Evolutionary conservation across 225 moss, liverwort and hornwort species (phyloP), one percentile per base, ranked within the genome.

Genomic region (Physcomitrellopsis africana): DNA sequence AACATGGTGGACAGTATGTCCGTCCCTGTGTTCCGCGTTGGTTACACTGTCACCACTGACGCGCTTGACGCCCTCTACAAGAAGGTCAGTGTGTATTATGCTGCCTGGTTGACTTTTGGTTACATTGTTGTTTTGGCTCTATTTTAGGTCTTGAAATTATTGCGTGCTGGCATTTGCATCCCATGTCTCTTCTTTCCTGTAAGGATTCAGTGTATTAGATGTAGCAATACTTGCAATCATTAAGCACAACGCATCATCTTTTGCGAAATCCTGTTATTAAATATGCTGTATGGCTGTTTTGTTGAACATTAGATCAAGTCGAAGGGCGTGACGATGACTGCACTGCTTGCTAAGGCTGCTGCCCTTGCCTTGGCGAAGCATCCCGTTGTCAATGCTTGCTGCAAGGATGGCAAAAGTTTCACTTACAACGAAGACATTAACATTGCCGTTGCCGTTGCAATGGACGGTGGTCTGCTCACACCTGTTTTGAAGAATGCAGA

Each of bases 301-400:
- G 72, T 51, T 71, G 53, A 32, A 13, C 15, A 16, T 43, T 74
- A 97, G 97, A 91, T 99, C 22, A 99, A 93, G 89, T 79, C 99
- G 0, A 99, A 99, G 77, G 95, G 99, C 18, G 99, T 99, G 70
- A 99, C 99, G 2, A 99, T 99, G 99, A 86, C 99, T n/a, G 99
- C 94, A 49, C 82, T 99, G 71, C 70, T 99, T 60, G 99, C 99
- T 5, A 99, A 99, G 80, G 99, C 95, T 71, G 85, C 83, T 84
- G 99, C 99, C 19, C 77, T 99, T 73, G 99, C 99, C 63, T 80
- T 99, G 63, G 99, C 89, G 26, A 91, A 87, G 81, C 99, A 99
- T 69, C 95, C 95, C 23, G 86, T 99, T 57, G 95, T 95, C 61
- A 99, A 99, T 81, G 91, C 99, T 12, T 58, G 72, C 68, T 99